Conservation (phyloP, 2,329 filamentous ascomycete genomes). For the Ascocoryne sarcoides region DNA sequence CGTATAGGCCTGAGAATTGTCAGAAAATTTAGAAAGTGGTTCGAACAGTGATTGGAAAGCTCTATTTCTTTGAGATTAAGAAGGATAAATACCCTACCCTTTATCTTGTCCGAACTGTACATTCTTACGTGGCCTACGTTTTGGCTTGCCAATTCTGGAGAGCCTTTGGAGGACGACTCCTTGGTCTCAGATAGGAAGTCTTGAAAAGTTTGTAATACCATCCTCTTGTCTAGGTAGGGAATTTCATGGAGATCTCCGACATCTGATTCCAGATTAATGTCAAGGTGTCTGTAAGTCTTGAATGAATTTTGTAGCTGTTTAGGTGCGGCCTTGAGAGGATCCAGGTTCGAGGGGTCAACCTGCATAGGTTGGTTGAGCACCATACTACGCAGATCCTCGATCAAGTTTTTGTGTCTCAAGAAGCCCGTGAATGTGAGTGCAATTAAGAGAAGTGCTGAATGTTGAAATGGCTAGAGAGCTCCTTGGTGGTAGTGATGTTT, state of each 20-base stretch:
- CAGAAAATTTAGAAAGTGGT: constrained; percentile 6
- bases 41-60: neutral
- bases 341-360: constrained; percentile 33
- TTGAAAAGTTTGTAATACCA: constrained; percentile 2
- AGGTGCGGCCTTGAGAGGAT: constrained; percentile 73
- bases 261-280: neutral
- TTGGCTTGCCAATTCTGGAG: neutral
- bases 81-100: constrained; percentile 41
- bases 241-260: constrained; percentile 21
- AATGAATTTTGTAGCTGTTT: constrained; percentile 60
- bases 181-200: neutral
- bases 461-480: too few species aligned
- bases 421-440: neutral
- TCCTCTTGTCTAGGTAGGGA: constrained; percentile 18
- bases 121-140: constrained; percentile 26
- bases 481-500: too few species aligned
- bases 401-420: neutral
- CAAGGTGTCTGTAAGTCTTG: constrained; percentile 40
- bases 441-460: neutral
- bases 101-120: constrained; percentile 58
- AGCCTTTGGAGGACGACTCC: neutral
- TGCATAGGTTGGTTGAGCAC: too few species aligned
- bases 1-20: constrained; percentile 56
- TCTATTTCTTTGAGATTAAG: neutral
- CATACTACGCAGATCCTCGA: too few species aligned